Evolutionary conservation across 495 filamentous ascomycete genomes (phyloP).

Genomic region (Oidiodendron maius): DNA sequence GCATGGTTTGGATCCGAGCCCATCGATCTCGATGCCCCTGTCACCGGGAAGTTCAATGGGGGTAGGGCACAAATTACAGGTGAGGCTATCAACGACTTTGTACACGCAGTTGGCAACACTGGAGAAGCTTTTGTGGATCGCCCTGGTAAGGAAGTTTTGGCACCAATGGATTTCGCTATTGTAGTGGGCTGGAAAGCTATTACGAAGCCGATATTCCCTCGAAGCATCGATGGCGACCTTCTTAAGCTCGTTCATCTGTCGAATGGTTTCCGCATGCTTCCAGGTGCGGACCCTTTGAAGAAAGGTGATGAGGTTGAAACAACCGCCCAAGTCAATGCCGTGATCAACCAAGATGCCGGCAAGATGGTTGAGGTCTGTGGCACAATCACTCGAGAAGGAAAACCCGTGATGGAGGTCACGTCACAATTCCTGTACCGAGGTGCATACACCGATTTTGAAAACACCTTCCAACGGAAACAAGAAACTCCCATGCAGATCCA

Average conservation of each 20-base stretch:
- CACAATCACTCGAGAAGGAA: constrained; percentile 80
- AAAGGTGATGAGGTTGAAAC: constrained; percentile 91
- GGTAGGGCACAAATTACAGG: constrained; percentile 79
- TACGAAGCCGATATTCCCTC: constrained; percentile 96
- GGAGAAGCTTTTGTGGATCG: constrained; percentile 98
- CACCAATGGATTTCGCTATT: constrained; percentile 98
- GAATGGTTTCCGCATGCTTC: constrained; percentile 96
- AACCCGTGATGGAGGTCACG: constrained; percentile 96
- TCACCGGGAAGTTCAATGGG: constrained; percentile 83
- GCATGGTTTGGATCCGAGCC: constrained; percentile 91
- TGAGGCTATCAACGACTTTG: constrained; percentile 94
- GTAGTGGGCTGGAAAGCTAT: constrained; percentile 99
- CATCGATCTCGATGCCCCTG: constrained; percentile 75
- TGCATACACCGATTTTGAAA: constrained; percentile 86
- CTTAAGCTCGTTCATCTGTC: constrained; percentile 93
- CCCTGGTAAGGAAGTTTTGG: constrained; percentile 88
- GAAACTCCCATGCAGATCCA: constrained; percentile 95
- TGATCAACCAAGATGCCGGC: constrained; percentile 95
- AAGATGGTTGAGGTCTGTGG: constrained; percentile 99
- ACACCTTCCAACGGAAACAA: constrained; percentile 95
- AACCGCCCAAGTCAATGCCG: constrained; percentile 92
- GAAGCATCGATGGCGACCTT: constrained; percentile 88
- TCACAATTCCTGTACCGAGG: constrained; percentile 97
- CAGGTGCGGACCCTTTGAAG: constrained; percentile 88
- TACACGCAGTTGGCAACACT: constrained; percentile 96